phyloP scores from a whole-genome alignment of 2,329 filamentous ascomycete genomes.

The Talaromyces albobiverticillius region DNA sequence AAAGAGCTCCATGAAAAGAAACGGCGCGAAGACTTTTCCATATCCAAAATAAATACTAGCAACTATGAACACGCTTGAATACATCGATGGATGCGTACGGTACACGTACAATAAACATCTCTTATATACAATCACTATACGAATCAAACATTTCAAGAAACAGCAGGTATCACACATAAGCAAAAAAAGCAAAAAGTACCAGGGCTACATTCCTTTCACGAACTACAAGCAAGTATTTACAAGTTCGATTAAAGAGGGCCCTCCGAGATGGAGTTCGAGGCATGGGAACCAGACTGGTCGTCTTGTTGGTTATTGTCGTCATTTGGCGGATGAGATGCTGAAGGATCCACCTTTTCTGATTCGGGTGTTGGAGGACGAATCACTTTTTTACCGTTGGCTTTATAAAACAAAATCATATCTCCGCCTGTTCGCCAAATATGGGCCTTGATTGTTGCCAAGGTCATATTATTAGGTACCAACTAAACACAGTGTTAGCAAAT shows the following conservation, averaged over 20 bases:
- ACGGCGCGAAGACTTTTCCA: no score
- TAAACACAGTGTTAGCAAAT: conserved; percentile 15
- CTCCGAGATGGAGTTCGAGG: conserved; percentile 8
- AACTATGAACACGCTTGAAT: neutral
- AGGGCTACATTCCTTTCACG: neutral
- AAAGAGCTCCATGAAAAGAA: no score
- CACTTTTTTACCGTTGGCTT: conserved; percentile 76
- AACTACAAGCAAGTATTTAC: neutral
- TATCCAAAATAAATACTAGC: neutral
- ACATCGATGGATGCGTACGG: neutral
- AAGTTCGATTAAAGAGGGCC: neutral
- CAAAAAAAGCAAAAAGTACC: neutral
- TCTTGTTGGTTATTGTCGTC: conserved; percentile 9
- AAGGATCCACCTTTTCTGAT: neutral
- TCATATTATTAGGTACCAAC: conserved; percentile 73
- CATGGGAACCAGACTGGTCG: neutral
- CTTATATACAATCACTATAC: neutral
- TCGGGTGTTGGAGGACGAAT: conserved; percentile 27
- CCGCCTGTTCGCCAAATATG: conserved; percentile 95
- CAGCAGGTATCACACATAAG: neutral
- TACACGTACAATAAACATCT: neutral
- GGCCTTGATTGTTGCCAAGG: conserved; percentile 84
- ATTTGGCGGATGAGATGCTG: neutral
- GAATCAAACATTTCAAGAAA: neutral
- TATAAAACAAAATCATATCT: conserved; percentile 88